phyloP scores from a whole-genome alignment of 1,284 basidiomycete species.

The Agaricales sp. region DNA sequence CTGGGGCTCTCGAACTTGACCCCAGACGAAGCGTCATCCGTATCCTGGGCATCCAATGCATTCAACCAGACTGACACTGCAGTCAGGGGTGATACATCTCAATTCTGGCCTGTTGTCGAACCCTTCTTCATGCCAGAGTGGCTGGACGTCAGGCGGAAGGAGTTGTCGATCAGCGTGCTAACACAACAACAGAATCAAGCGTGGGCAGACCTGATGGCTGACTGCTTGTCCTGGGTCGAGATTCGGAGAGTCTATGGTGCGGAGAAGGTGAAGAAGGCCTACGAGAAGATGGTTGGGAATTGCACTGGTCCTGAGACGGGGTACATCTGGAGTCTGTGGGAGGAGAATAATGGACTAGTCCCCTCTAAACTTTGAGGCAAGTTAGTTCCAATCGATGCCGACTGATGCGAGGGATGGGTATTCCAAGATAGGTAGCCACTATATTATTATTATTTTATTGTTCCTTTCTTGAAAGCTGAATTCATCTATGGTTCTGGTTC shows the following conservation, averaged over 20 bases:
- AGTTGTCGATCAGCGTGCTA: conserved; percentile 36
- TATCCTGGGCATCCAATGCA: conserved; percentile 28
- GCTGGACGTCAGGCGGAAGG: conserved; percentile 39
- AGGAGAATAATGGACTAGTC: conserved; percentile 12
- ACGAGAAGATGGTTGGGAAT: conserved; percentile 28
- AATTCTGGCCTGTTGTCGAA: conserved; percentile 27
- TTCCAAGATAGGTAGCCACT: no score
- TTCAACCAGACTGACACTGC: conserved; percentile 14
- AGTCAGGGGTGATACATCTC: conserved; percentile 10
- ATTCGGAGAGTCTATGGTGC: conserved; percentile 36
- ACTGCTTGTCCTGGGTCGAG: conserved; percentile 42
- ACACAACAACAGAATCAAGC: conserved; percentile 36
- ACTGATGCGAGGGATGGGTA: no score
- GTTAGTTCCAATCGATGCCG: no score
- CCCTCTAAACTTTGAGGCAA: not conserved
- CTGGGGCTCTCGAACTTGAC: conserved; percentile 46
- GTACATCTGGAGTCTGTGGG: conserved; percentile 56
- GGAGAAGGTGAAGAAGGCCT: conserved; percentile 33
- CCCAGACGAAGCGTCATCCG: conserved; percentile 21
- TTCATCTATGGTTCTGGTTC: no score
- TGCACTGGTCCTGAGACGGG: conserved; percentile 44
- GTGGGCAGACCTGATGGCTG: conserved; percentile 44
- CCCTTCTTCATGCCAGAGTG: conserved; percentile 60
- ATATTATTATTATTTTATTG: no score
- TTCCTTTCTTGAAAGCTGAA: no score